A percentile compares a stretch with the other conserved stretches of the same genome.
Evolutionary conservation across 345 rosid species (phyloP).

Genomic region (Eucalyptus pauciflora): DNA sequence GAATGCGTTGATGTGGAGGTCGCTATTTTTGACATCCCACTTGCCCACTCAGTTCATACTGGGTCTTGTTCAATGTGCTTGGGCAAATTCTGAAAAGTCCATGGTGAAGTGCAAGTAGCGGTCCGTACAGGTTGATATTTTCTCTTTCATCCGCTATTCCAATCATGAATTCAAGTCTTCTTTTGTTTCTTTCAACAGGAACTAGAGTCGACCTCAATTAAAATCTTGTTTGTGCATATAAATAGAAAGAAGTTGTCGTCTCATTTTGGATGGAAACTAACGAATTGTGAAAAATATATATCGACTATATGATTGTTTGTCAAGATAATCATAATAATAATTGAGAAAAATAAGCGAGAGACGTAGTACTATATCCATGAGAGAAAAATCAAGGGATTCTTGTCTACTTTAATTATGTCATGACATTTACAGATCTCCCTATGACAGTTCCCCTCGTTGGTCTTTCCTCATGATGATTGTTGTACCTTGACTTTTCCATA

Average conservation of each 20-base stretch:
- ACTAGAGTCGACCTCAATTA: background rate
- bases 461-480: background rate
- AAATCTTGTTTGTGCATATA: background rate
- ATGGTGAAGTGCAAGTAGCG: background rate
- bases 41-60: background rate
- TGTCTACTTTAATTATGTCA: background rate
- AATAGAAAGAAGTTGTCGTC: background rate
- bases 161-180: background rate
- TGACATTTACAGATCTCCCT: background rate
- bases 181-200: background rate
- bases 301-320: background rate
- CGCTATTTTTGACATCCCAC: background rate
- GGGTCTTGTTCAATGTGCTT: background rate
- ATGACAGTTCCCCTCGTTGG: fast-evolving
- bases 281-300: background rate
- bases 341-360: background rate
- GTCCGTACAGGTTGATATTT: background rate
- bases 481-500: background rate
- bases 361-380: background rate
- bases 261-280: background rate
- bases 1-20: background rate
- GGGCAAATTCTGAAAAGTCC: background rate
- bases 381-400: background rate
- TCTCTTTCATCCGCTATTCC: background rate
- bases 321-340: background rate